Evolutionary conservation across 208 protist species (phyloP).

Genomic region (Crithidia brevicula): DNA sequence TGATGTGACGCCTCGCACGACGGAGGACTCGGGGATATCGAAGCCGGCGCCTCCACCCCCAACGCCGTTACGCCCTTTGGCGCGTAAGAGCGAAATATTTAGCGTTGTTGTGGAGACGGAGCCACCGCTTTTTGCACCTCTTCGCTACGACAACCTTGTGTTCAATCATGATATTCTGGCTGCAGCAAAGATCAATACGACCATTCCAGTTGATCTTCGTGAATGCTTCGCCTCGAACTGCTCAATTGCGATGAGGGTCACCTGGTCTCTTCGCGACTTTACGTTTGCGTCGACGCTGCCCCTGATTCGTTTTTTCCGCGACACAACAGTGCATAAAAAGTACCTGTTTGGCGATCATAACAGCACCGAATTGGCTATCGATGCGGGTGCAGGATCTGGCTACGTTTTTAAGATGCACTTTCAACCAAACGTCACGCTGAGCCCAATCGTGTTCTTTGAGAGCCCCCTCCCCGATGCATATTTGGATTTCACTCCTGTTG

Average conservation of each 20-base stretch:
- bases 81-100: constrained; percentile 27
- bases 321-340: constrained; percentile 33
- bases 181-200: constrained; percentile 17
- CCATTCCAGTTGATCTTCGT: constrained; percentile 27
- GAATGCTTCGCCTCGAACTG: constrained; percentile 33
- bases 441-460: constrained; percentile 76
- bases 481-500: constrained; percentile 42
- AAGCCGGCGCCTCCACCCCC: neutral
- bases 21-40: neutral
- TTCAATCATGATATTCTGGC: constrained; percentile 30
- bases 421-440: constrained; percentile 68
- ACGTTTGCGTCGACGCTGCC: constrained; percentile 21
- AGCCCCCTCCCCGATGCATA: constrained; percentile 52
- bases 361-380: neutral
- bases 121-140: constrained; percentile 33
- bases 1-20: neutral
- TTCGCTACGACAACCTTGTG: constrained; percentile 23
- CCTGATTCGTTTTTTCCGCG: constrained; percentile 30
- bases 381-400: neutral
- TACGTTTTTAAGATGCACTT: constrained; percentile 40
- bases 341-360: constrained; percentile 25
- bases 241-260: constrained; percentile 24
- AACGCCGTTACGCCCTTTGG: constrained; percentile 28
- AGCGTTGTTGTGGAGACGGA: constrained; percentile 27
- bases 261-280: constrained; percentile 30